A percentile compares a stretch with the other conserved stretches of the same genome.
phyloP scores from a whole-genome alignment of 2,329 filamentous ascomycete species.

The Xenoacremonium recifei region DNA sequence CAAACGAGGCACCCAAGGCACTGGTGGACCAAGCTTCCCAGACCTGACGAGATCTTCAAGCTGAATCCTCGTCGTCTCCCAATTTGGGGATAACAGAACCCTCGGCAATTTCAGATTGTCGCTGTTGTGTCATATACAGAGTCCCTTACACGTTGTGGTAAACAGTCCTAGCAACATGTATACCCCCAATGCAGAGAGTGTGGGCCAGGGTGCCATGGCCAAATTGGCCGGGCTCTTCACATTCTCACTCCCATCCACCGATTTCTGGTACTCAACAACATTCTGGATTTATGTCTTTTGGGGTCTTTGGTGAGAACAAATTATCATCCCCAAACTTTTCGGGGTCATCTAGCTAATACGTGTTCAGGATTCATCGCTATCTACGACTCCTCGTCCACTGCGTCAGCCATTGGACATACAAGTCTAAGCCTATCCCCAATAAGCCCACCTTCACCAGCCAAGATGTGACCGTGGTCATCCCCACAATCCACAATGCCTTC shows the following conservation, averaged over 20 bases:
- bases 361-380: conserved; percentile 78
- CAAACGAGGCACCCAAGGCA: no score
- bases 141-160: neutral
- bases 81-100: conserved; percentile 17
- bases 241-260: conserved; percentile 21
- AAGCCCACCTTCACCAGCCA: conserved; percentile 76
- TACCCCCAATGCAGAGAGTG: conserved; percentile 13
- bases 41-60: no score
- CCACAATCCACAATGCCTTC: conserved; percentile 84
- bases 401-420: conserved; percentile 82
- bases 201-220: conserved; percentile 12
- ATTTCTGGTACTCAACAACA: conserved; percentile 41
- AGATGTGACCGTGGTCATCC: conserved; percentile 93
- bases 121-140: neutral
- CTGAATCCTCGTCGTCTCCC: no score
- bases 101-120: conserved; percentile 1
- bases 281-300: conserved; percentile 48
- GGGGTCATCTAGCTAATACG: conserved; percentile 16
- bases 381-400: conserved; percentile 81
- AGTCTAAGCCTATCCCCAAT: conserved; percentile 76
- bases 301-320: conserved; percentile 51
- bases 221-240: conserved; percentile 16
- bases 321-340: conserved; percentile 6
- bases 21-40: no score
- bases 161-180: conserved; percentile 17